Base-by-base conservation (phyloP, 257 asterid genomes). In the Nemophila menziesii region DNA sequence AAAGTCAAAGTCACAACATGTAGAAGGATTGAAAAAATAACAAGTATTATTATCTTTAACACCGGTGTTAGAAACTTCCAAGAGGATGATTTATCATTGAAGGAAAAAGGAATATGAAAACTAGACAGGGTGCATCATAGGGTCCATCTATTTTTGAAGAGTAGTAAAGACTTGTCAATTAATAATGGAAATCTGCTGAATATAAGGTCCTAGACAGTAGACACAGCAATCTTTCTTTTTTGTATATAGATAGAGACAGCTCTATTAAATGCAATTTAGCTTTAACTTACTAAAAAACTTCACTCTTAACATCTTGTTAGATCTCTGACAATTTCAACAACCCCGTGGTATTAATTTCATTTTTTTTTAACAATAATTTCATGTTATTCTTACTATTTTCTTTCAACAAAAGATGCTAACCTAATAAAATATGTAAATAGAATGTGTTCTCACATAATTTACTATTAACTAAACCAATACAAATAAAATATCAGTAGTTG, bases 301-400 rank as follows among this genome's bases (percentile, higher is more conserved):
- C 60, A 48, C 9, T 22, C 10, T 48, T 7, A 17, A 41, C 46
- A 45, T 64, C 50, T 15, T 21, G 56, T 66, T 63, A 64, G 62
- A 66, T 69, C 68, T 43, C 58, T 73, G 57, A 45, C 16, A 13
- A 16, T 10, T 44, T 46, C 34, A 51, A 22, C 63, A 33, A 49
- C 55, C 52, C 19, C 75, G 67, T 67, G 70, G 49, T 54, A 43
- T 73, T 61, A 47, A 50, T 49, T 48, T 49, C 61, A 52, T 26
- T 44, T 23, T 7, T 52, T 2, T 41, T 20, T 54, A 26, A 24
- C 36, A 46, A 41, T 17, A 7, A 18, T 7, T 7, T 7, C 1
- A 2, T 16, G 2, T 2, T 54, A 43, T 36, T 16, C 41, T 46
- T 43, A 19, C 45, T 24, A 34, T 23, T 37, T 27, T 8, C n/a